phyloP scores from a whole-genome alignment of 805 yeast species.

The Brettanomyces naardenensis region DNA sequence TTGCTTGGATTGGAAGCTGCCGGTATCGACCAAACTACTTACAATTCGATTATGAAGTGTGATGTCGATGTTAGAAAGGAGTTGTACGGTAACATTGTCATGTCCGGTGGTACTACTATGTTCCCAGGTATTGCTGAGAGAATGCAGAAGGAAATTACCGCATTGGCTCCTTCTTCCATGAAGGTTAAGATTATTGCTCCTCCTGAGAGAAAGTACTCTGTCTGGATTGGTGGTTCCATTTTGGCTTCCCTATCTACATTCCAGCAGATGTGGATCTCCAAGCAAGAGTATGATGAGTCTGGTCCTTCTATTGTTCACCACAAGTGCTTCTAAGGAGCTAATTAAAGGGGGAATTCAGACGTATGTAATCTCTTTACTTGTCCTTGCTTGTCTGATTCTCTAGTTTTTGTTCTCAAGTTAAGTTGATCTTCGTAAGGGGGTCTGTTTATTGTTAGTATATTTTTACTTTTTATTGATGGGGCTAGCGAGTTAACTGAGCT shows the following conservation, averaged over 20 bases:
- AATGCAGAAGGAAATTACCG: conserved; percentile 99
- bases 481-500: too few species aligned
- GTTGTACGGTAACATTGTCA: conserved; percentile 97
- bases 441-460: neutral
- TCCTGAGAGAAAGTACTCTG: conserved; percentile 98
- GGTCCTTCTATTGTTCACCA: conserved; percentile 99
- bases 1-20: conserved; percentile 86
- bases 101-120: conserved; percentile 99
- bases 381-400: neutral
- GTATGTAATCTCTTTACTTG: neutral
- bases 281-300: conserved; percentile 99
- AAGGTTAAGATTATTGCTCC: conserved; percentile 99
- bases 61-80: conserved; percentile 99
- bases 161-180: conserved; percentile 99
- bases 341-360: neutral
- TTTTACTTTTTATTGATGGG: neutral
- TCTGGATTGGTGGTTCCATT: conserved; percentile 99
- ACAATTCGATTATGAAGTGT: conserved; percentile 95
- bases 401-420: neutral
- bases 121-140: conserved; percentile 99
- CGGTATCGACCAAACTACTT: conserved; percentile 98
- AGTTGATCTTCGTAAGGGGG: neutral
- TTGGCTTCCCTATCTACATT: conserved; percentile 97
- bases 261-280: conserved; percentile 99
- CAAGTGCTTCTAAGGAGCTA: conserved; percentile 87